A percentile compares a stretch with the other conserved stretches of the same genome.
Conservation (phyloP, 495 filamentous ascomycete species). For the Ramalina peruviana region DNA sequence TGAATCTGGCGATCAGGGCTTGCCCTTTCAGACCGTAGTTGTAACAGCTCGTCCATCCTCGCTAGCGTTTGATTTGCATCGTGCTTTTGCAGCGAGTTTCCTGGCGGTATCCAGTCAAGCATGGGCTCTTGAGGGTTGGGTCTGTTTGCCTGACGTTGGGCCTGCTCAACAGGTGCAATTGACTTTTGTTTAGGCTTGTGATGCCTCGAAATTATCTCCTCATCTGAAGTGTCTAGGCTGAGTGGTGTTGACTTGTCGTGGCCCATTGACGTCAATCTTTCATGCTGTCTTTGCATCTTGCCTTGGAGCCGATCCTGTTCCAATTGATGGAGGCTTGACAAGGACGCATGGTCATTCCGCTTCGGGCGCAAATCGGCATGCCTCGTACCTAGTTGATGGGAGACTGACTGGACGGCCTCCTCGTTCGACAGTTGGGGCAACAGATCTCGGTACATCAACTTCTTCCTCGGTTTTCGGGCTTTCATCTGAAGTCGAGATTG, state of each 20-base stretch:
- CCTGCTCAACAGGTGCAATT: neutral
- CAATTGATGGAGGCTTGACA: neutral
- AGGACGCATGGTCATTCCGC: neutral
- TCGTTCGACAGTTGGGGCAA: conserved; percentile 12
- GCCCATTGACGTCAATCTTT: neutral
- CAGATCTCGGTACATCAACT: conserved; percentile 35
- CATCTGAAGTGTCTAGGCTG: neutral
- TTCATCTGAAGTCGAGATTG: conserved; percentile 20
- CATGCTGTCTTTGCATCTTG: conserved; percentile 1
- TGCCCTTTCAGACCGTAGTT: neutral
- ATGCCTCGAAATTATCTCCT: neutral
- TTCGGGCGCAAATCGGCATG: neutral
- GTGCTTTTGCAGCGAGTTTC: neutral
- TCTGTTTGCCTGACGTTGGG: neutral
- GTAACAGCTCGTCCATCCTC: conserved; percentile 10
- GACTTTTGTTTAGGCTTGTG: neutral
- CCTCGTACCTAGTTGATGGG: neutral
- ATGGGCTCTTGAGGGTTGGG: neutral
- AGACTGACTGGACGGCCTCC: neutral
- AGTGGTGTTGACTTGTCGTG: neutral
- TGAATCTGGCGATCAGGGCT: neutral
- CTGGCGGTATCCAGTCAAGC: neutral
- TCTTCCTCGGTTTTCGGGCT: conserved; percentile 28
- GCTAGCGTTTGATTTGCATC: neutral
- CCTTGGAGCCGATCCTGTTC: neutral